Evolutionary conservation across 495 filamentous ascomycete genomes (phyloP), one percentile per base, ranked within the genome.

Genomic region (Tuber magnatum): DNA sequence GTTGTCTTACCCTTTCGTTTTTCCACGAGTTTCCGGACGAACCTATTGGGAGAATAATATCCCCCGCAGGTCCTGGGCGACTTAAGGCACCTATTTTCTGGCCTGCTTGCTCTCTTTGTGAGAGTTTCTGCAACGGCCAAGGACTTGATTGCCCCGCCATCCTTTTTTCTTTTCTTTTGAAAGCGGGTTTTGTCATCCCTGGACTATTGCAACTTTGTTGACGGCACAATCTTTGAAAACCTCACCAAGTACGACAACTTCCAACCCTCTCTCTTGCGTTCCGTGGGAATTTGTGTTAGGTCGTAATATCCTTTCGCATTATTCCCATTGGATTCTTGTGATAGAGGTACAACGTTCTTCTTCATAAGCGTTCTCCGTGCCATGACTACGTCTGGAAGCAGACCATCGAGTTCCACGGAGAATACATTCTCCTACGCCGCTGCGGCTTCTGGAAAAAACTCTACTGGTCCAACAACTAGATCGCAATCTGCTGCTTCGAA

Each of bases 381-480:
- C 78, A 80, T 80, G 78, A 80, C 78, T 80, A 74, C 78, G 72
- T 80, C 79, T 72, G 70, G 74, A 24, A 76, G 71, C 70, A 77
- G 72, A 71, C 71, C 79, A 68, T 74, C 76, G 77, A 82, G 84
- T 82, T 76, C 83, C 71, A 85, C 85, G 81, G 85, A 84, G 76
- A 77, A 87, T 71, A 83, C 87, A 73, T 96, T 97, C 84, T 97
- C 95, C 65, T 99, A 99, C 85, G 94, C 94, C 74, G 93, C 97
- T 86, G 94, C 94, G 82, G 95, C 94, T 56, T 80, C 79, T 48
- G 79, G 79, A 51, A 80, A 80, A 77, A 80, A 80, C 72, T 73
- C 74, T 40, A 51, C 75, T 65, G 73, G 72, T 22, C 39, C 75
- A 12, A 12, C 68, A 72, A 78, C 72, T n/a, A 80, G 75, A 70